Evolutionary conservation across 352 stramenopile species (phyloP).

Genomic region (Phytophthora kernoviae): DNA sequence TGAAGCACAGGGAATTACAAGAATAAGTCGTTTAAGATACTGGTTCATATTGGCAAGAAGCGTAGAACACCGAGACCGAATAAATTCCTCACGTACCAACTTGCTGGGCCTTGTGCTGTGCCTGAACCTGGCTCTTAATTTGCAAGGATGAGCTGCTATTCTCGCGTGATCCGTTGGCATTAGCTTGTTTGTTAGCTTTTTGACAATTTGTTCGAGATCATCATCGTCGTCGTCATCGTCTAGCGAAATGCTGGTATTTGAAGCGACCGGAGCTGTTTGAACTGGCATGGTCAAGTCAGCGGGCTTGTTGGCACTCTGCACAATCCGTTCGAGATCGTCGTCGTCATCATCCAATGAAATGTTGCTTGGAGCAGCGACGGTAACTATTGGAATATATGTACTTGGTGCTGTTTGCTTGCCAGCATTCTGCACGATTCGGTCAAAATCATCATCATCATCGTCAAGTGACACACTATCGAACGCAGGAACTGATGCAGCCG

Average conservation of each 20-base stretch:
- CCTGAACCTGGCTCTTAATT: slow-evolving; percentile 65
- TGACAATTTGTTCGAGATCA: slow-evolving; percentile 67
- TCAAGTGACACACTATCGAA: slow-evolving; percentile 40
- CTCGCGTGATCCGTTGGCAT: slow-evolving; percentile 48
- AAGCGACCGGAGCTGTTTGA: slow-evolving; percentile 2
- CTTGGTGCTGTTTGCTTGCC: slow-evolving; percentile 7
- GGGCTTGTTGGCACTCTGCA: slow-evolving; percentile 9
- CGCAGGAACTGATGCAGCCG: neutral
- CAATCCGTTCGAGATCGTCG: slow-evolving; percentile 28
- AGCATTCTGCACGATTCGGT: slow-evolving; percentile 14
- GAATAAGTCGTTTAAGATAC: slow-evolving; percentile 2
- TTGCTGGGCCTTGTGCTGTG: slow-evolving; percentile 25
- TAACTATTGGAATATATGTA: neutral
- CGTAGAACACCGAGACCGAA: neutral
- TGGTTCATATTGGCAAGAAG: neutral
- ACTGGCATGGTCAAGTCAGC: neutral
- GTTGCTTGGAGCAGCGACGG: neutral
- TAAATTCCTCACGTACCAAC: slow-evolving; percentile 25
- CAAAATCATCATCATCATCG: slow-evolving; percentile 40
- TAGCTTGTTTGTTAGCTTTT: slow-evolving; percentile 51
- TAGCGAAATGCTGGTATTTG: slow-evolving; percentile 35
- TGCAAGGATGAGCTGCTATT: slow-evolving; percentile 60
- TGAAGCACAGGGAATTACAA: slow-evolving; percentile 20
- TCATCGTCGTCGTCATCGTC: slow-evolving; percentile 58
- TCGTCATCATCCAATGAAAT: slow-evolving; percentile 32